phyloP scores from a whole-genome alignment of 2,329 filamentous ascomycete species.

The Xylaria polymorpha region DNA sequence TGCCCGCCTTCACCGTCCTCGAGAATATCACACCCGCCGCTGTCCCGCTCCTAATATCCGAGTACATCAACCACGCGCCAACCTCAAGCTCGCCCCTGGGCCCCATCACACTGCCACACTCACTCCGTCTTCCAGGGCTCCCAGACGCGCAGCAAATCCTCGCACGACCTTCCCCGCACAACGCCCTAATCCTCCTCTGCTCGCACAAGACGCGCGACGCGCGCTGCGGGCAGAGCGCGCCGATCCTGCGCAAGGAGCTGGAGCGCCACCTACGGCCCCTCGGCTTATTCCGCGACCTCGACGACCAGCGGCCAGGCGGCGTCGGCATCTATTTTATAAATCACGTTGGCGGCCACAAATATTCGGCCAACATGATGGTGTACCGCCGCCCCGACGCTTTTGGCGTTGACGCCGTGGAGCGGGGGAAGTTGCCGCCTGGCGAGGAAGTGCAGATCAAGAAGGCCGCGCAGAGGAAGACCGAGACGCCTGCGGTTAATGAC shows the following conservation, averaged over 20 bases:
- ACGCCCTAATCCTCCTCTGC: conserved; percentile 90
- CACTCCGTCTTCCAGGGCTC: conserved; percentile 48
- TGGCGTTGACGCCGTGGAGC: conserved; percentile 61
- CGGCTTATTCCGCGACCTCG: conserved; percentile 85
- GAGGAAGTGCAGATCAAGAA: conserved; percentile 53
- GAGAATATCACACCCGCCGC: conserved; percentile 83
- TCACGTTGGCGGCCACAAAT: conserved; percentile 97
- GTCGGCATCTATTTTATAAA: conserved; percentile 97
- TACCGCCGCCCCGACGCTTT: conserved; percentile 76
- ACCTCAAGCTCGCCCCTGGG: conserved; percentile 76
- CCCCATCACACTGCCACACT: conserved; percentile 53
- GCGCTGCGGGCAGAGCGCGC: conserved; percentile 92
- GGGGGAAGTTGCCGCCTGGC: conserved; percentile 51
- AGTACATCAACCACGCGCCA: conserved; percentile 76
- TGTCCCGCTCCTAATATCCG: conserved; percentile 76
- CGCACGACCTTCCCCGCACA: conserved; percentile 79
- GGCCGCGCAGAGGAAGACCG: conserved; percentile 46
- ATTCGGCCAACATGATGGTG: conserved; percentile 92
- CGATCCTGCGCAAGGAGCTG: conserved; percentile 86
- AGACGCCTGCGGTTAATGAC: conserved; percentile 44
- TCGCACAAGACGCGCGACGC: conserved; percentile 95
- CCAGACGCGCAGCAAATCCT: conserved; percentile 45
- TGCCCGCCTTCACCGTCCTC: conserved; percentile 85
- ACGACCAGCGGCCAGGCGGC: conserved; percentile 89
- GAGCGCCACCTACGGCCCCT: conserved; percentile 88